Evolutionary conservation across 768 basidiomycete species (phyloP), one percentile per base, ranked within the genome.

Genomic region (Russula virescens): DNA sequence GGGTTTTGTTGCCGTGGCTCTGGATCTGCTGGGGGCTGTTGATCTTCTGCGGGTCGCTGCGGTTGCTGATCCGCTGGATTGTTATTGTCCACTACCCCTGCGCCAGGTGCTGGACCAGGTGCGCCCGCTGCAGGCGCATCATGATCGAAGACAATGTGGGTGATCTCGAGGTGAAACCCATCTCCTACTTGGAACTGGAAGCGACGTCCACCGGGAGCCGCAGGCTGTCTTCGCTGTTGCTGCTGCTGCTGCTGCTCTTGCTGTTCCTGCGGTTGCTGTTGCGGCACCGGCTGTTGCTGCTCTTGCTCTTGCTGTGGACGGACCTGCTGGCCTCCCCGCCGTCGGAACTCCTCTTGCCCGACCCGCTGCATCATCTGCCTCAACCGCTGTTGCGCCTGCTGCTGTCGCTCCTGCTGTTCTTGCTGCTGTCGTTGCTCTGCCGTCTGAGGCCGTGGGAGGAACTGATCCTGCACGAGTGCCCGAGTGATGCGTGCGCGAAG

Each of bases 161-260:
- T 45, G 1, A 63, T 25, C 35, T 63, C 56, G 5, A 63, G 60
- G n/a, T 60, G 66, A n/a, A 71, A 52, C 46, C 65, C 65, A 2
- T 55, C 64, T 11, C 66, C 66, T 11, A 66, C 65, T 21, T 68
- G 66, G 11, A 70, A 66, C 49, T 68, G 67, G 42, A 73, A 62
- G 21, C 66, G 70, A 56, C 54, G 72, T 40, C 69, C 61, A 19
- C 70, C 54, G 14, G 10, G 40, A 7, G 53, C 18, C 19, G 26
- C 26, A 26, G 6, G 42, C 14, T 7, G 49, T 34, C 21, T 1
- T 8, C 28, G 53, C 23, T 54, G 43, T 19, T 35, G 52, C 19
- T 6, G 45, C 7, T 19, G 56, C 16, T 4, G 46, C 5, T 34
- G 19, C 2, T 38, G 56, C 18, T 25, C 34, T 14, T 14, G 34